Percentiles rank a stretch among this genome's conserved stretches.
phyloP scores from a whole-genome alignment of 257 asterid genomes.

The Salvia splendens region DNA sequence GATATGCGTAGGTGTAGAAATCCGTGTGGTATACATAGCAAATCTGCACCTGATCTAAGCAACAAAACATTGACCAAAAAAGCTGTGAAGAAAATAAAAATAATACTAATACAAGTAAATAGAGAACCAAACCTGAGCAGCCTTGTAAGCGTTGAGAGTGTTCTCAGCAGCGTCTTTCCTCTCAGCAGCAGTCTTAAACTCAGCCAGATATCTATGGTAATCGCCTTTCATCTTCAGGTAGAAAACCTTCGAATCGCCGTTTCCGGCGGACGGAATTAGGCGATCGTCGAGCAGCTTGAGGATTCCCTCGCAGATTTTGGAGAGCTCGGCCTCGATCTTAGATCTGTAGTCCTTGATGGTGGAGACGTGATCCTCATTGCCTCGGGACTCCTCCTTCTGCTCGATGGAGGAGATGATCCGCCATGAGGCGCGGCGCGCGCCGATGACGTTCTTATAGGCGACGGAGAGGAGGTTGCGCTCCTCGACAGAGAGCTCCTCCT shows the following conservation, averaged over 20 bases:
- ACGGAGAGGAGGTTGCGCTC: slow-evolving; percentile 47
- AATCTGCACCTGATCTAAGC: slow-evolving; percentile 14
- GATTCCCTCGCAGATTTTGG: slow-evolving; percentile 41
- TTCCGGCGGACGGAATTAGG: slow-evolving; percentile 39
- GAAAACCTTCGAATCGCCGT: slow-evolving; percentile 46
- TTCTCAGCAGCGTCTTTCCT: slow-evolving; percentile 54
- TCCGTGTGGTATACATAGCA: neutral
- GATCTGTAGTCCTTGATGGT: slow-evolving; percentile 43
- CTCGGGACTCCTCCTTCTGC: slow-evolving; percentile 49
- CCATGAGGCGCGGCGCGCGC: slow-evolving; percentile 45
- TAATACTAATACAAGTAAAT: neutral
- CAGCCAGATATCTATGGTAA: slow-evolving; percentile 45
- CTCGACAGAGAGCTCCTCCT: slow-evolving; percentile 44
- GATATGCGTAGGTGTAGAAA: neutral
- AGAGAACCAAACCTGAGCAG: slow-evolving; percentile 42
- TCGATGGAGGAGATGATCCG: slow-evolving; percentile 45
- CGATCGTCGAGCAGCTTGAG: slow-evolving; percentile 39
- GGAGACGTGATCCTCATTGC: slow-evolving; percentile 41
- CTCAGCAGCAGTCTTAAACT: slow-evolving; percentile 43
- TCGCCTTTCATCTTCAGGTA: slow-evolving; percentile 50
- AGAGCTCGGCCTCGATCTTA: slow-evolving; percentile 46
- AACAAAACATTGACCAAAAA: neutral
- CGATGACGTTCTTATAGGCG: slow-evolving; percentile 48
- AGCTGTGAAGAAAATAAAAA: neutral
- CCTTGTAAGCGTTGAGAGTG: slow-evolving; percentile 45